A percentile compares a stretch with the other conserved stretches of the same genome.
These are phyloP conservation scores for Termitomyces sp. DNA, from an alignment of 768 basidiomycete genomes.

Conservation along the genomic window DNA sequence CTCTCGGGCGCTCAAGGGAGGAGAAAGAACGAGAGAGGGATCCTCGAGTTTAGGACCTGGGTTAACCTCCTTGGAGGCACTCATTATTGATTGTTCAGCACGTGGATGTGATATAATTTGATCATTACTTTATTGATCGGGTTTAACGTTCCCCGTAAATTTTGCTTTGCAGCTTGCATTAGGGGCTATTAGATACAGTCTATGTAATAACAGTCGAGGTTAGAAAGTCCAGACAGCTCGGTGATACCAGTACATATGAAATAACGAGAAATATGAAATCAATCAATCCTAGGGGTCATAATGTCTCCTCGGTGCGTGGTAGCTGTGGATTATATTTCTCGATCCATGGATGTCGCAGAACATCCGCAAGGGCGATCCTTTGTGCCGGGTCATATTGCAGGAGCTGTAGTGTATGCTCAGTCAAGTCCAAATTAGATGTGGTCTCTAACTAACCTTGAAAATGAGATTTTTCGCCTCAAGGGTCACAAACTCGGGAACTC, in stretches of 20 bases:
- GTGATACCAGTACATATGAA: no score
- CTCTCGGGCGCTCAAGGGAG: not conserved
- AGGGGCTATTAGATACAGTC: not conserved
- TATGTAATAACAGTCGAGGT: not conserved
- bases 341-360: conserved; percentile 88
- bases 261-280: no score
- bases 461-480: conserved; percentile 67
- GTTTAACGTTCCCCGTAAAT: not conserved
- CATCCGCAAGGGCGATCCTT: conserved; percentile 71
- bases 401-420: conserved; percentile 45
- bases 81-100: not conserved
- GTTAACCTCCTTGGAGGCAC: not conserved
- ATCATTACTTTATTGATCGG: not conserved
- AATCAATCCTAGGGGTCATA: not conserved
- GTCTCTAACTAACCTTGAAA: conserved; percentile 38
- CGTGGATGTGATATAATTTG: not conserved
- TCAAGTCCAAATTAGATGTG: not conserved
- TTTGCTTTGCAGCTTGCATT: not conserved
- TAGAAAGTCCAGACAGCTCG: no score
- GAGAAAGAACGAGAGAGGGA: not conserved
- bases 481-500: conserved; percentile 54
- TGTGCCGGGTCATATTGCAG: conserved; percentile 80
- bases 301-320: conserved; percentile 8
- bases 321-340: conserved; percentile 55
- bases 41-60: not conserved